These are phyloP conservation scores for Penicillium pancosmium DNA, from an alignment of 495 filamentous ascomycete genomes.

Conservation along the genomic window DNA sequence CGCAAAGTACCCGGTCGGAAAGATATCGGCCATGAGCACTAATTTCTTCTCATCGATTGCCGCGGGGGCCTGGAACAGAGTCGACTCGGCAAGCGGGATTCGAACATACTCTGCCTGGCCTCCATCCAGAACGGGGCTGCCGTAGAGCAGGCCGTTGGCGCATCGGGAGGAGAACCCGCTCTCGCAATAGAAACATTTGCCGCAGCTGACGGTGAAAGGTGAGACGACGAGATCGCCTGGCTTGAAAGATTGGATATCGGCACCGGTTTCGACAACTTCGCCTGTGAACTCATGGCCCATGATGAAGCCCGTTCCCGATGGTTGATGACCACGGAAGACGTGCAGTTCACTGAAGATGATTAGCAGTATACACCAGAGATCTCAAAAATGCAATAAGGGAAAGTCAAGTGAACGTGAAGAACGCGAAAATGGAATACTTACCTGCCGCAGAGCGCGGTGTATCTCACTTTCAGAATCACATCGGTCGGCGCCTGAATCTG, in stretches of 20 bases:
- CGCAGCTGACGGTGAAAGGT: conserved; percentile 72
- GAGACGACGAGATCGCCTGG: conserved; percentile 53
- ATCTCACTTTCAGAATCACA: conserved; percentile 79
- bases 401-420: too few species aligned
- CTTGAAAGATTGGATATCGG: conserved; percentile 54
- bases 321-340: conserved; percentile 33
- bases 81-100: conserved; percentile 79
- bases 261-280: conserved; percentile 23
- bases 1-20: conserved; percentile 84
- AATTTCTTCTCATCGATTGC: conserved; percentile 73
- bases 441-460: conserved; percentile 88
- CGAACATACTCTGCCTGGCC: conserved; percentile 88
- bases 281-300: conserved; percentile 49
- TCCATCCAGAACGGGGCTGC: conserved; percentile 70
- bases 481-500: conserved; percentile 69
- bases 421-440: conserved; percentile 34
- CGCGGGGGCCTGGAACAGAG: conserved; percentile 66
- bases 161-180: conserved; percentile 56
- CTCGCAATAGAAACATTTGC: conserved; percentile 82
- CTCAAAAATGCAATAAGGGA: neutral
- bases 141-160: conserved; percentile 66
- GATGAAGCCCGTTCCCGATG: conserved; percentile 64
- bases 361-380: neutral
- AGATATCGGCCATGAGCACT: conserved; percentile 61
- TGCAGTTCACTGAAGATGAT: conserved; percentile 25